Percentiles rank a stretch among this genome's conserved stretches.
Conservation (phyloP, 163 green algal genomes). For the Scenedesmus sp. region DNA sequence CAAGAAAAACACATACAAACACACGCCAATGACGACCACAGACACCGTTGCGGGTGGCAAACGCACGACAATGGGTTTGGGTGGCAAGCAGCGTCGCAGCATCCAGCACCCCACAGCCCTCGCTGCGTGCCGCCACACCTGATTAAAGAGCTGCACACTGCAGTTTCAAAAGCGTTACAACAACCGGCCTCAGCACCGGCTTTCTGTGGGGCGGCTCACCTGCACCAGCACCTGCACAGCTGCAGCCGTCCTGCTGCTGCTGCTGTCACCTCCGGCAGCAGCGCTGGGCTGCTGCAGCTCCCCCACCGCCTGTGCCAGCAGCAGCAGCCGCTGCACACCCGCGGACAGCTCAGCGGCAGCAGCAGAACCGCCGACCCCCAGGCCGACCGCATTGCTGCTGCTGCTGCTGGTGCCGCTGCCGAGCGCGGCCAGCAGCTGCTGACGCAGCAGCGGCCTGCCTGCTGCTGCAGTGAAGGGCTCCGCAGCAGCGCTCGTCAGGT, state of each 20-base stretch:
- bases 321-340: conserved; percentile 38
- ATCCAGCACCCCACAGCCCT: too few species aligned
- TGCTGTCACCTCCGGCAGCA: not conserved
- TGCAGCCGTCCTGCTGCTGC: not conserved
- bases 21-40: too few species aligned
- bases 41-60: too few species aligned
- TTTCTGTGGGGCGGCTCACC: not conserved
- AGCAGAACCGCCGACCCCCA: not conserved
- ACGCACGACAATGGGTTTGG: too few species aligned
- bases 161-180: too few species aligned
- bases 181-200: too few species aligned
- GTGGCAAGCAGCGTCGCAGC: too few species aligned
- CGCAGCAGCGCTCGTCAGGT: not conserved
- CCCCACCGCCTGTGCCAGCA: conserved; percentile 23
- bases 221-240: conserved; percentile 35
- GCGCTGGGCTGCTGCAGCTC: conserved; percentile 18
- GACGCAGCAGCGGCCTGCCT: not conserved
- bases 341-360: conserved; percentile 25
- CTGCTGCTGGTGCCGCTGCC: not conserved
- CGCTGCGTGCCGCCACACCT: too few species aligned
- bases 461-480: not conserved
- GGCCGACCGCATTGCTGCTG: not conserved
- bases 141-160: too few species aligned
- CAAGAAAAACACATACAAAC: too few species aligned
- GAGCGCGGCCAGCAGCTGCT: conserved; percentile 15